Conservation (phyloP, 306 rosid genomes). For the Abrus precatorius region DNA sequence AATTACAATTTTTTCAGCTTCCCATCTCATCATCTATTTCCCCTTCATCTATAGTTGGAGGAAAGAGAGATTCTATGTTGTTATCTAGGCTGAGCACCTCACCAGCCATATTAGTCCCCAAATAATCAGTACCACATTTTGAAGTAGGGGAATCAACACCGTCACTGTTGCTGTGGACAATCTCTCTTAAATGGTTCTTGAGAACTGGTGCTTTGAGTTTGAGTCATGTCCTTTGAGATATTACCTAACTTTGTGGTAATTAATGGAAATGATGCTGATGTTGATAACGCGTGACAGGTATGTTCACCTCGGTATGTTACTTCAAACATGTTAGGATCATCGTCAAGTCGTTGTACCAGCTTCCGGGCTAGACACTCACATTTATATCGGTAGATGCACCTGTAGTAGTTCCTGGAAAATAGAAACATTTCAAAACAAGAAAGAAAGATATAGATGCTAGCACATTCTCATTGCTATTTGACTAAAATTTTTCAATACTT, state of each 20-base stretch:
- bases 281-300: conserved; percentile 75
- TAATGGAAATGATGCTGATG: conserved; percentile 63
- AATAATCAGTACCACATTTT: conserved; percentile 44
- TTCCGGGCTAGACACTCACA: conserved; percentile 75
- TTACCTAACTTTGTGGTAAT: conserved; percentile 6
- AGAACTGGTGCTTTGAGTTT: not conserved
- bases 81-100: conserved; percentile 72
- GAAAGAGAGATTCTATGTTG: conserved; percentile 73
- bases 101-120: conserved; percentile 69
- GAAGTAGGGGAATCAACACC: conserved; percentile 47
- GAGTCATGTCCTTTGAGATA: conserved; percentile 5
- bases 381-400: conserved; percentile 86
- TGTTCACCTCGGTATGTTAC: conserved; percentile 70
- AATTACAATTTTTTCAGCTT: conserved; percentile 13
- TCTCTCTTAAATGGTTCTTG: not conserved
- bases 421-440: too few relatives aligned
- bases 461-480: too few relatives aligned
- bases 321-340: conserved; percentile 62
- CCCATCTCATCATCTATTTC: conserved; percentile 56
- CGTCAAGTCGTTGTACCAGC: conserved; percentile 73
- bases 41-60: conserved; percentile 46
- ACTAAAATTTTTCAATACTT: too few relatives aligned
- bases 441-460: too few relatives aligned
- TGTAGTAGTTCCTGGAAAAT: conserved; percentile 69
- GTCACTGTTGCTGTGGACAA: conserved; percentile 5